phyloP scores from a whole-genome alignment of 2,329 filamentous ascomycete species.

The Lachnellula subtilissima region DNA sequence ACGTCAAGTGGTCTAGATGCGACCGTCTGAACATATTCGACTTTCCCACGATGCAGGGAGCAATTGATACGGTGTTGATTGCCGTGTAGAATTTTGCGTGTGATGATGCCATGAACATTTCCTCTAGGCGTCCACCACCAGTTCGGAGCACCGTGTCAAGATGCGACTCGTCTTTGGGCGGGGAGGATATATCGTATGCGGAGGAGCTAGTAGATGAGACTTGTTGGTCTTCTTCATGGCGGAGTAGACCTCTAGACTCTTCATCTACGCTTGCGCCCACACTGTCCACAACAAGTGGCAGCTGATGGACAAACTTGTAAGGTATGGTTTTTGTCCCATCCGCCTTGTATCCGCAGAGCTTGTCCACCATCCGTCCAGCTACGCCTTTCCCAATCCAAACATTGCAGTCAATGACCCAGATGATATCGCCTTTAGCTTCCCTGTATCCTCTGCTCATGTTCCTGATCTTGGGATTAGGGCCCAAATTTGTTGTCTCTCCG shows the following conservation, averaged over 20 bases:
- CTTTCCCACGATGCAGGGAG: constrained; percentile 93
- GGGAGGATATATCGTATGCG: constrained; percentile 27
- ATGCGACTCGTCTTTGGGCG: constrained; percentile 23
- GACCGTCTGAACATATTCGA: constrained; percentile 97
- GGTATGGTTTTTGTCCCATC: constrained; percentile 46
- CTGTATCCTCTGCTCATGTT: constrained; percentile 93
- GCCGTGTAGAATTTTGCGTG: constrained; percentile 98
- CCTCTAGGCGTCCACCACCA: constrained; percentile 82
- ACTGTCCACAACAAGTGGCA: constrained; percentile 83
- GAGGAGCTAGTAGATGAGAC: constrained; percentile 31
- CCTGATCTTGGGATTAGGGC: constrained; percentile 96
- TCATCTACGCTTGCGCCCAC: constrained; percentile 35
- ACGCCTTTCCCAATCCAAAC: constrained; percentile 82
- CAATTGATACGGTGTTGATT: constrained; percentile 87
- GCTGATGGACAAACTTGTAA: constrained; percentile 92
- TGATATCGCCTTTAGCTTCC: constrained; percentile 78
- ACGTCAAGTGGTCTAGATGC: constrained; percentile 73
- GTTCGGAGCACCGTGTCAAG: constrained; percentile 25
- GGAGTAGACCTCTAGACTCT: constrained; percentile 23
- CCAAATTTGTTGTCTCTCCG: constrained; percentile 56
- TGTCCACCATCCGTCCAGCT: constrained; percentile 83
- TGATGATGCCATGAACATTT: constrained; percentile 87
- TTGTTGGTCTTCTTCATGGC: constrained; percentile 9
- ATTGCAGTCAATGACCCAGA: constrained; percentile 97
- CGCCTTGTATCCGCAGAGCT: constrained; percentile 64